These are phyloP conservation scores for Neodidymelliopsis sp. DNA, from an alignment of 2,329 filamentous ascomycete species.

Conservation along the genomic window DNA sequence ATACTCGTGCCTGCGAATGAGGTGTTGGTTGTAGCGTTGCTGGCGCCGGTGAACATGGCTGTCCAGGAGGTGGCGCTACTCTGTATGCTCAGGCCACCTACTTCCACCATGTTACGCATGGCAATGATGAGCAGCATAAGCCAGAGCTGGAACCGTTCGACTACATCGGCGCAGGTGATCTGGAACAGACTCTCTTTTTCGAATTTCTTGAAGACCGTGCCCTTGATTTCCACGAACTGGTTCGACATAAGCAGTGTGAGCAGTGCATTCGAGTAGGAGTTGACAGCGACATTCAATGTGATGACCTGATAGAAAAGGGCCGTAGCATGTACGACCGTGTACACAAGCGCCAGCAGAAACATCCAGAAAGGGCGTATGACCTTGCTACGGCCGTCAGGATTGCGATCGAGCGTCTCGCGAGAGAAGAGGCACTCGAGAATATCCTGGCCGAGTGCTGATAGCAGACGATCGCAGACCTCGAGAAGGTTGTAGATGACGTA, in stretches of 20 bases:
- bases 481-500: slow-evolving; percentile 99
- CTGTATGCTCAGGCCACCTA: slow-evolving; percentile 76
- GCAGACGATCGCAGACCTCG: slow-evolving; percentile 87
- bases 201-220: slow-evolving; percentile 97
- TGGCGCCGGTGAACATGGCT: slow-evolving; percentile 33
- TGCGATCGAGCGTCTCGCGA: slow-evolving; percentile 86
- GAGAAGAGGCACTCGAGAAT: slow-evolving; percentile 96
- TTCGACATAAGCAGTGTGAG: slow-evolving; percentile 93
- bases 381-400: slow-evolving; percentile 88
- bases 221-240: slow-evolving; percentile 99
- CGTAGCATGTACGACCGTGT: slow-evolving; percentile 87
- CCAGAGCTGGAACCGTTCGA: slow-evolving; percentile 97
- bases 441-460: slow-evolving; percentile 93
- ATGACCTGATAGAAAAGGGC: slow-evolving; percentile 97
- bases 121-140: slow-evolving; percentile 97
- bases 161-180: slow-evolving; percentile 93
- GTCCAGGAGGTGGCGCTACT: slow-evolving; percentile 42
- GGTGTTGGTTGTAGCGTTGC: slow-evolving; percentile 59
- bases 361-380: slow-evolving; percentile 87
- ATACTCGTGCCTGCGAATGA: slow-evolving; percentile 72
- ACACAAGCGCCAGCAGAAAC: slow-evolving; percentile 84
- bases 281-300: slow-evolving; percentile 95
- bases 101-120: slow-evolving; percentile 93
- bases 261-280: slow-evolving; percentile 96
- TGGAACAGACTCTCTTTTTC: slow-evolving; percentile 98